Percentiles rank a stretch among this genome's conserved stretches.
Conservation (phyloP, 306 rosid genomes). For the Quercus alba region DNA sequence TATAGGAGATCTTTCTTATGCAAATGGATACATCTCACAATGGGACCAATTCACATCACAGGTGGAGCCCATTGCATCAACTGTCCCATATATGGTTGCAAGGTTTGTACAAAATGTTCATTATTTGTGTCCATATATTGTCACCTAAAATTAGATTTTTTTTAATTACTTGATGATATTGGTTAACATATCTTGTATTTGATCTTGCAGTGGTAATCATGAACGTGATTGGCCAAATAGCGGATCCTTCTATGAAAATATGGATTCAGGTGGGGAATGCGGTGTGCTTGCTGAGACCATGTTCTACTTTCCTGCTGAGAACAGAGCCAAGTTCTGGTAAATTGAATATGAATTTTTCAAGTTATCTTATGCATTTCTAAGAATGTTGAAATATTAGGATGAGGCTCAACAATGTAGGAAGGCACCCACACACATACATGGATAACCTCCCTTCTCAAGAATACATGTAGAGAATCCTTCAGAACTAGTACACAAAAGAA, state of each 20-base stretch:
- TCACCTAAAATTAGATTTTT: neutral
- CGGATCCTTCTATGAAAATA: slow-evolving; percentile 64
- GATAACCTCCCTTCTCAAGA: neutral
- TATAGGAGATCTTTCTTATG: slow-evolving; percentile 80
- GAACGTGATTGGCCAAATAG: slow-evolving; percentile 89
- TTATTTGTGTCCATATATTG: slow-evolving; percentile 12
- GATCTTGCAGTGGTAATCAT: slow-evolving; percentile 73
- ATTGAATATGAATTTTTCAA: slow-evolving; percentile 1
- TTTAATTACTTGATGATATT: neutral
- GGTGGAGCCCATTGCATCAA: slow-evolving; percentile 89
- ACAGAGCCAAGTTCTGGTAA: slow-evolving; percentile 90
- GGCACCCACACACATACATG: neutral
- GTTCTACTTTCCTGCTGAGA: slow-evolving; percentile 88
- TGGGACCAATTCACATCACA: slow-evolving; percentile 98
- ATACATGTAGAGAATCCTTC: no score
- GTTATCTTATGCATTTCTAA: slow-evolving; percentile 7
- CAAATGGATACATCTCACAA: slow-evolving; percentile 88
- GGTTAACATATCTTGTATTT: slow-evolving; percentile 18
- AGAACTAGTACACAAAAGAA: no score
- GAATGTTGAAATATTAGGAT: neutral
- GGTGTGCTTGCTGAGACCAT: slow-evolving; percentile 89
- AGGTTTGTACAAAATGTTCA: slow-evolving; percentile 46
- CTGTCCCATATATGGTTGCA: slow-evolving; percentile 83
- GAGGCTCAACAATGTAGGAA: neutral
- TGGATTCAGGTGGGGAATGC: slow-evolving; percentile 97